Percentiles rank a stretch among this genome's conserved stretches.
Evolutionary conservation across 2,329 filamentous ascomycete genomes (phyloP).

Genomic region (Rugonectria rugulosa): DNA sequence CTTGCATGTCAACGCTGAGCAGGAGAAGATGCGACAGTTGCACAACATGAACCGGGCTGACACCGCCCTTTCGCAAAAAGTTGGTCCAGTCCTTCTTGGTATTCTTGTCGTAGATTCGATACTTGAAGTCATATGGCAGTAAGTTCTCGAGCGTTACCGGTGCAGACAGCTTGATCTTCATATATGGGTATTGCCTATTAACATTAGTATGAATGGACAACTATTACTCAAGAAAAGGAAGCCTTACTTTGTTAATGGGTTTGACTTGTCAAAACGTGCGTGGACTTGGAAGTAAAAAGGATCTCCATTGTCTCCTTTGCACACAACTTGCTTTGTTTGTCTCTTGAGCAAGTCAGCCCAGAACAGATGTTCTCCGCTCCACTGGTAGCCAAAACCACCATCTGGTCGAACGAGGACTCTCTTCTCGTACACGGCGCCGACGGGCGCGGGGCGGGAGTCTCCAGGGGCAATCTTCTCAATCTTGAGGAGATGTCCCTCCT

Average conservation of each 20-base stretch:
- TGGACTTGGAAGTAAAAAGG: constrained; percentile 98
- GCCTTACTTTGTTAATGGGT: constrained; percentile 76
- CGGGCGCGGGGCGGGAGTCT: constrained; percentile 86
- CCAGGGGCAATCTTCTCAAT: constrained; percentile 98
- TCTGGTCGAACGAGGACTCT: constrained; percentile 88
- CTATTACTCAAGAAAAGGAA: accelerated
- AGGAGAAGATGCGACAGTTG: constrained; percentile 93
- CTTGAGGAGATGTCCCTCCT: constrained; percentile 89
- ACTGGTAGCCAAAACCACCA: constrained; percentile 94
- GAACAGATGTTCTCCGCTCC: constrained; percentile 89
- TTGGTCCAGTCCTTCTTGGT: constrained; percentile 99
- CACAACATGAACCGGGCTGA: constrained; percentile 96
- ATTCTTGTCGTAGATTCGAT: constrained; percentile 98
- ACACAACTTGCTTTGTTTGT: constrained; percentile 87
- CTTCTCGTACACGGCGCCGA: constrained; percentile 91
- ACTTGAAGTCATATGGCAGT: constrained; percentile 98
- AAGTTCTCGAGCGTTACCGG: constrained; percentile 95
- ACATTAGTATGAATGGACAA: constrained; percentile 25
- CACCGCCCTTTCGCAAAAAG: constrained; percentile 93
- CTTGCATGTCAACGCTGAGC: constrained; percentile 95
- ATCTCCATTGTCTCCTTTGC: constrained; percentile 84
- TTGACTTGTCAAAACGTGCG: constrained; percentile 81
- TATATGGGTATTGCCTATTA: constrained; percentile 85
- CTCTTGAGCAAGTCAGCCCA: constrained; percentile 91
- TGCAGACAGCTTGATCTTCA: constrained; percentile 90